phyloP scores from a whole-genome alignment of 202 grass and related monocot genomes.

The Panicum hallii region DNA sequence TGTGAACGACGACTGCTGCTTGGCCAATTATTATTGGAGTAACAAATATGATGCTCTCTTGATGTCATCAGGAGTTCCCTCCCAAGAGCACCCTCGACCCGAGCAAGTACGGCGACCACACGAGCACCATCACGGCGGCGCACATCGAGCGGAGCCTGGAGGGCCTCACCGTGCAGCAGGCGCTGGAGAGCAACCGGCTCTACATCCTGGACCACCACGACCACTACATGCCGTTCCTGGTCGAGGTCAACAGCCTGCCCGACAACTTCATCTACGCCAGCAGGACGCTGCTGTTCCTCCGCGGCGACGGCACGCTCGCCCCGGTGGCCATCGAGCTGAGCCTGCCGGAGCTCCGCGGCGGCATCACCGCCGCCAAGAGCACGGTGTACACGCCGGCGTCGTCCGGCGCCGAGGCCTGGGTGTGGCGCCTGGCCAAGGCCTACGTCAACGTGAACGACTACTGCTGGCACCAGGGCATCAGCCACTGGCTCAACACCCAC shows the following conservation, averaged over 20 bases:
- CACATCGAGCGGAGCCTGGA: slow-evolving; percentile 54
- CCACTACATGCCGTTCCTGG: slow-evolving; percentile 45
- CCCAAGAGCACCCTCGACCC: slow-evolving; percentile 61
- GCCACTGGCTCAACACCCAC: slow-evolving; percentile 48
- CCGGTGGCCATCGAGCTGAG: slow-evolving; percentile 16
- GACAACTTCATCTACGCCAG: slow-evolving; percentile 39
- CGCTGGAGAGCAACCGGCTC: slow-evolving; percentile 39
- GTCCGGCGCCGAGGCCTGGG: background rate
- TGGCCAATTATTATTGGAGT: background rate
- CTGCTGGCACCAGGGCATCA: slow-evolving; percentile 29
- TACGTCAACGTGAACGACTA: slow-evolving; percentile 31
- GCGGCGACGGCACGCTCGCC: background rate
- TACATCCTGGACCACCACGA: slow-evolving; percentile 61
- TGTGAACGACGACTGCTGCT: background rate
- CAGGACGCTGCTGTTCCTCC: slow-evolving; percentile 26
- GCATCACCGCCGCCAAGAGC: slow-evolving; percentile 2
- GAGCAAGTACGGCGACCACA: slow-evolving; percentile 54
- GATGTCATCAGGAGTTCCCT: slow-evolving; percentile 58
- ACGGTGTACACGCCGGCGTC: background rate
- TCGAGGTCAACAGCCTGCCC: slow-evolving; percentile 2
- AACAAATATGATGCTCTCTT: too few relatives aligned
- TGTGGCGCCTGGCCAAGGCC: slow-evolving; percentile 31
- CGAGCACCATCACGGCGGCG: slow-evolving; percentile 54
- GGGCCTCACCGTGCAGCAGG: slow-evolving; percentile 44
- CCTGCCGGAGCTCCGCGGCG: background rate